phyloP scores from a whole-genome alignment of 306 rosid species.

The Lablab purpureus region DNA sequence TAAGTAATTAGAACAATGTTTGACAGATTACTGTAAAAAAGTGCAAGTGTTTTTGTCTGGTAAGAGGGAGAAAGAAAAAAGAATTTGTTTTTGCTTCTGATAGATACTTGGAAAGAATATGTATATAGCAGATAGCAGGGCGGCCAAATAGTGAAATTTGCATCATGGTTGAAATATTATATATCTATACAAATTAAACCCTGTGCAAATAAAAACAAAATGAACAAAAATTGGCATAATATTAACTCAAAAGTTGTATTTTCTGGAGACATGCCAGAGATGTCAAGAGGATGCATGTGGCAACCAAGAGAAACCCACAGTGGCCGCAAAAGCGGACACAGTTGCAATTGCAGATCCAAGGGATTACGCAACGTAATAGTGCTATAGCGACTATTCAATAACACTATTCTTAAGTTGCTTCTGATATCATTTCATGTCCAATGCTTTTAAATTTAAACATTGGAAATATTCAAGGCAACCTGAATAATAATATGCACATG shows the following conservation, averaged over 20 bases:
- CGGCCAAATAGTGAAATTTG: no score
- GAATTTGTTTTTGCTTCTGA: not conserved
- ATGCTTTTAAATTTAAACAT: slow-evolving; percentile 29
- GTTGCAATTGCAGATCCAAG: no score
- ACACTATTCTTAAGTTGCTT: not conserved
- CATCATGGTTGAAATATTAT: not conserved
- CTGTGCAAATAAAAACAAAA: not conserved
- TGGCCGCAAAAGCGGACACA: no score
- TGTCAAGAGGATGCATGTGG: no score
- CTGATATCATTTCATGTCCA: slow-evolving; percentile 13
- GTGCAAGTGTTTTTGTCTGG: slow-evolving; percentile 8
- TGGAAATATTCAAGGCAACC: slow-evolving; percentile 37
- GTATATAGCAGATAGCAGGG: not conserved
- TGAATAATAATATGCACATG: slow-evolving; percentile 23
- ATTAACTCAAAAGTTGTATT: no score
- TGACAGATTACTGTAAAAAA: slow-evolving; percentile 3
- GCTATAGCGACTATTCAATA: no score
- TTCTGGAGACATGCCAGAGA: no score
- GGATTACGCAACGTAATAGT: no score
- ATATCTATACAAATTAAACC: no score
- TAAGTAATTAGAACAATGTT: slow-evolving; percentile 26
- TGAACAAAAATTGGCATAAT: no score
- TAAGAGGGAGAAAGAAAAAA: slow-evolving; percentile 24
- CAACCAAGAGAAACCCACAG: no score
- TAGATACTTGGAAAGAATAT: slow-evolving; percentile 8